Evolutionary conservation across 2,329 filamentous ascomycete genomes (phyloP).

Genomic region (Fusarium pininemorale): DNA sequence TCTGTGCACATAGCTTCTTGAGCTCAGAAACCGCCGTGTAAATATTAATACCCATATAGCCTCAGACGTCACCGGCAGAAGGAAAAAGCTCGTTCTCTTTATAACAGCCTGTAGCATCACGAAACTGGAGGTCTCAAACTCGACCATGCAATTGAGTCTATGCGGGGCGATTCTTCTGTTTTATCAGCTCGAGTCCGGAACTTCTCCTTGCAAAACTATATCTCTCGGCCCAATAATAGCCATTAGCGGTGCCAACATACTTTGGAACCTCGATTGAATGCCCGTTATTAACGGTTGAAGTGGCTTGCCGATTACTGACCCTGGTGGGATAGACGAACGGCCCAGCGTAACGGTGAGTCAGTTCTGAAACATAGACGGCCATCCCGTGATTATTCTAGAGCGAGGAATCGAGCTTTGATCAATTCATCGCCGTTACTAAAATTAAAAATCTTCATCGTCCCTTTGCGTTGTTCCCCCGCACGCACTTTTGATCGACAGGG

Average conservation of each 20-base stretch:
- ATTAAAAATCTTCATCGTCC: neutral
- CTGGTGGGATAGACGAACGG: neutral
- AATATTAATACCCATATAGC: fast-evolving
- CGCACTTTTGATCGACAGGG: neutral
- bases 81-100: fast-evolving
- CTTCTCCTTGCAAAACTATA: fast-evolving
- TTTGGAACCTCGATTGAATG: neutral
- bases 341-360: neutral
- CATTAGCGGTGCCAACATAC: too few relatives aligned
- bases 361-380: neutral
- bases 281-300: neutral
- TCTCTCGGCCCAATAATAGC: too few relatives aligned
- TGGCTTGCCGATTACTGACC: neutral
- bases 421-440: neutral
- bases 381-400: neutral
- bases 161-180: too few relatives aligned
- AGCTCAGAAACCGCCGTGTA: fast-evolving
- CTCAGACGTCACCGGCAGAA: neutral
- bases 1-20: fast-evolving
- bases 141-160: too few relatives aligned
- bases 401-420: too few relatives aligned
- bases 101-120: fast-evolving
- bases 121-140: too few relatives aligned
- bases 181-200: neutral
- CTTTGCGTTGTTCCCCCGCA: neutral